phyloP scores from a whole-genome alignment of 2,329 filamentous ascomycete species.

The Colletotrichum eleusines region DNA sequence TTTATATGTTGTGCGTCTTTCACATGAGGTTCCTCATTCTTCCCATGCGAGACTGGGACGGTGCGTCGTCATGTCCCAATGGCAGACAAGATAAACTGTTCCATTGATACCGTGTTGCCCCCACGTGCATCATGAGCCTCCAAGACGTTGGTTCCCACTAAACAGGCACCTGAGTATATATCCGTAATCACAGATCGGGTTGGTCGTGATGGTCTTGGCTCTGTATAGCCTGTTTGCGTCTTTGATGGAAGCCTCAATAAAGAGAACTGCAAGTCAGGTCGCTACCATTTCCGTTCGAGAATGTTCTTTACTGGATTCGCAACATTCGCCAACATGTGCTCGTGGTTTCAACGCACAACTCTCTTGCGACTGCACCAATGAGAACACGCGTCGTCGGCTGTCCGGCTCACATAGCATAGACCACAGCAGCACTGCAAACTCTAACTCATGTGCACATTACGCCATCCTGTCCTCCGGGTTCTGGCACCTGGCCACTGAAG shows the following conservation, averaged over 20 bases:
- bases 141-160: background rate
- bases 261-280: background rate
- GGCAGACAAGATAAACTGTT: too few relatives aligned
- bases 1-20: background rate
- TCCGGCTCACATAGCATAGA: too few relatives aligned
- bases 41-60: background rate
- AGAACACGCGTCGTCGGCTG: background rate
- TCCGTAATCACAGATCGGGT: background rate
- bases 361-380: background rate
- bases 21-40: background rate
- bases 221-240: background rate
- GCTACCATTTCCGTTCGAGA: background rate
- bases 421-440: background rate
- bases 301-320: background rate
- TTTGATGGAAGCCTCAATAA: background rate
- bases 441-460: too few relatives aligned
- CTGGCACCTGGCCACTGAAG: background rate
- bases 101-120: background rate
- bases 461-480: background rate
- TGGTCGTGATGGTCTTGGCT: background rate
- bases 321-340: background rate
- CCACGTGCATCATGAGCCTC: background rate
- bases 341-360: slow-evolving; percentile 1
- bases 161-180: background rate
- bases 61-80: background rate